A percentile compares a stretch with the other conserved stretches of the same genome.
These are phyloP conservation scores for Crotalaria pallida DNA, from an alignment of 306 rosid species.

Conservation along the genomic window DNA sequence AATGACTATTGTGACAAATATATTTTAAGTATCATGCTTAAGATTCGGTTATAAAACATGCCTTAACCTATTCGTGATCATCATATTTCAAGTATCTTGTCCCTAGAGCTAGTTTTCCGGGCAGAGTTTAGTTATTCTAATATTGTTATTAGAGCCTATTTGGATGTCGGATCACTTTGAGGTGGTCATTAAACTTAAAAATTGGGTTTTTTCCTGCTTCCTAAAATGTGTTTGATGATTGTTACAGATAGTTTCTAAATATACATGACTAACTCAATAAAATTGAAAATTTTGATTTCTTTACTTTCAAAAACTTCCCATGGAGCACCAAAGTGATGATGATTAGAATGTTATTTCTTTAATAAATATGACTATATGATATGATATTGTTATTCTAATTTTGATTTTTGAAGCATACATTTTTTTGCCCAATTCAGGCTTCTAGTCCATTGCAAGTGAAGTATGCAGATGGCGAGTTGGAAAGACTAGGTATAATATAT, in stretches of 20 bases:
- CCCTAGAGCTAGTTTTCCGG: too few species aligned
- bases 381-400: constrained; percentile 20
- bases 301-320: not conserved
- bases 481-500: constrained; percentile 76
- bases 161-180: constrained; percentile 10
- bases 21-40: not conserved
- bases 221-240: not conserved
- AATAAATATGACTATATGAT: constrained; percentile 7
- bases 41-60: not conserved
- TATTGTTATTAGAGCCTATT: too few species aligned
- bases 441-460: constrained; percentile 99
- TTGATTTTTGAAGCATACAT: constrained; percentile 23
- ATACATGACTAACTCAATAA: not conserved
- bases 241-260: constrained; percentile 4
- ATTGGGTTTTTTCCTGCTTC: constrained; percentile 33
- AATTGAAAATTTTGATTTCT: not conserved
- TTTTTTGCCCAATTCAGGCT: constrained; percentile 68
- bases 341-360: constrained; percentile 12
- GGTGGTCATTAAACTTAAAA: constrained; percentile 30
- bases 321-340: not conserved
- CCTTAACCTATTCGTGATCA: too few species aligned
- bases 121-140: too few species aligned
- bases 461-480: constrained; percentile 99
- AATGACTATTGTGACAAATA: too few species aligned
- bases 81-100: too few species aligned